Percentiles rank a stretch among this genome's conserved stretches.
phyloP scores from a whole-genome alignment of 805 yeast species.

The Sugiyamaella marilandica region DNA sequence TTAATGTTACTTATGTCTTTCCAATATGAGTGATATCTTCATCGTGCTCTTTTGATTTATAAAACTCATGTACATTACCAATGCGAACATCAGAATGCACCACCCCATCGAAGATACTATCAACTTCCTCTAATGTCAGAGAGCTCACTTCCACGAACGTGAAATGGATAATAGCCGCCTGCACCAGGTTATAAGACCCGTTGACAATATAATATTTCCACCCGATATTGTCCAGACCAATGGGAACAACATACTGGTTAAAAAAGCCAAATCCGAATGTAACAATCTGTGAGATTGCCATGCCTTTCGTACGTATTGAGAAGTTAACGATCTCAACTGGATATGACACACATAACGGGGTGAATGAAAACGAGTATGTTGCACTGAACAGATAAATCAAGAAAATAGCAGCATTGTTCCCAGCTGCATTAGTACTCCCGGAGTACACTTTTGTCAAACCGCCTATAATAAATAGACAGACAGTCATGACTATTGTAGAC shows the following conservation, averaged over 20 bases:
- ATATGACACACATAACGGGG: not conserved
- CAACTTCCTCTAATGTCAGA: conserved; percentile 42
- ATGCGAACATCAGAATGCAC: conserved; percentile 25
- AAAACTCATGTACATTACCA: conserved; percentile 18
- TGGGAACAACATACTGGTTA: conserved; percentile 34
- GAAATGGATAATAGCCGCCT: conserved; percentile 32
- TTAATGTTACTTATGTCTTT: too few relatives aligned
- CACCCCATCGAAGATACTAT: conserved; percentile 37
- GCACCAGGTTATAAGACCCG: conserved; percentile 34
- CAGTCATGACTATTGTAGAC: not conserved
- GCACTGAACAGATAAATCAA: not conserved
- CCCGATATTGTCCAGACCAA: conserved; percentile 40
- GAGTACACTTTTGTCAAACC: not conserved
- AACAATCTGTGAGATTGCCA: not conserved
- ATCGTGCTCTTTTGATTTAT: not conserved
- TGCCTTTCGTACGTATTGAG: not conserved
- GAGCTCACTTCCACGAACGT: conserved; percentile 42
- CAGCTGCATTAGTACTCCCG: not conserved
- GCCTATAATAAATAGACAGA: not conserved
- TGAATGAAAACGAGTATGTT: not conserved
- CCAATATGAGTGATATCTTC: not conserved
- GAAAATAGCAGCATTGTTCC: not conserved
- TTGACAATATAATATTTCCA: conserved; percentile 46
- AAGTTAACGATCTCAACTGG: not conserved
- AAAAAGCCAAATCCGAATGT: conserved; percentile 16